Evolutionary conservation across 2,329 filamentous ascomycete species (phyloP), one percentile per base, ranked within the genome.

Genomic region (Fusarium praegraminearum): DNA sequence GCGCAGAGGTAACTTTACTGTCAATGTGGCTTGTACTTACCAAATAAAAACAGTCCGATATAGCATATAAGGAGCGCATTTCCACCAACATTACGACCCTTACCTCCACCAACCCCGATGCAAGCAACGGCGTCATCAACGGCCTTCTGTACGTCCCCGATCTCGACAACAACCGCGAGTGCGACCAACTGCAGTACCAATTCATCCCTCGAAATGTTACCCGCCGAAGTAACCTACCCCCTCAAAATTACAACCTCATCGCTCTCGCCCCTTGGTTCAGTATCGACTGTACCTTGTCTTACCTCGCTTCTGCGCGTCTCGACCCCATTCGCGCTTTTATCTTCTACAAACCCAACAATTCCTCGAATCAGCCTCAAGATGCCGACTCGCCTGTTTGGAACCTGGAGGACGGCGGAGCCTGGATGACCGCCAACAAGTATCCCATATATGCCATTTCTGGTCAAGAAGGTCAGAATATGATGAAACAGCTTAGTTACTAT

Each of bases 201-300:
- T 89, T 91, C 71, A 85, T 98, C 11, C 93, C 94, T 2, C 73
- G 78, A 38, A 94, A 96, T 78, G 93, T 89, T 57, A 97, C 93
- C 15, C 88, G 91, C 18, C 86, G 87, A 72, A 78, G 80, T n/a
- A 86, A 96, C 74, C 86, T 98, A 1, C 89, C 89, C 1, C 83
- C 85, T 1, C 85, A 86, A 50, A 89, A 91, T 70, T 93, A 93
- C 78, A 89, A 91, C 57, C 83, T 94, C 53, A 88, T 98, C 72
- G 94, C 92, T 30, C 82, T 98, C 55, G 94, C 93, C 26, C 95
- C 95, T 30, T 98, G 95, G 94, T 89, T 93, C 73, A 91, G 86
- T 66, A 82, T 85, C 10, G 82, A 88, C 28, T 99, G 95, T 77
- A 91, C 93, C 15, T 80, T 85, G 57, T 86, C 90, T 45, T 97